These are phyloP conservation scores for Uromyces viciae-fabae DNA, from an alignment of 1,284 basidiomycete genomes.

Conservation along the genomic window DNA sequence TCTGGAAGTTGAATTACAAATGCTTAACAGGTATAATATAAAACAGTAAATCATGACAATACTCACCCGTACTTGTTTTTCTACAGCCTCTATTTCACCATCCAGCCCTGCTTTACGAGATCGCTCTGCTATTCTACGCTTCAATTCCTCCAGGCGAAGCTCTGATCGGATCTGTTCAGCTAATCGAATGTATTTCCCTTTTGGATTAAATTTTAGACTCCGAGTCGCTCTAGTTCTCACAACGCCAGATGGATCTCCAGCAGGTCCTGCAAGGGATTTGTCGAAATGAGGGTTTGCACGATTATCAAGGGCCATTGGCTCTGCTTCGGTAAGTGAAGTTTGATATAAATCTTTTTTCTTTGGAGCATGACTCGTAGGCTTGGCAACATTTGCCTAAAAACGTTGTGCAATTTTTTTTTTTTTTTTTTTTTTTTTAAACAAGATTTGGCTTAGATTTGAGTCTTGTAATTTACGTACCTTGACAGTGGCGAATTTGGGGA, in stretches of 20 bases:
- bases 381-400: conserved; percentile 63
- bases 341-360: conserved; percentile 31
- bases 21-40: conserved; percentile 43
- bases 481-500: conserved; percentile 91
- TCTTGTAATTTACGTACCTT: conserved; percentile 60
- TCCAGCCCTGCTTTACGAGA: conserved; percentile 89
- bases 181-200: conserved; percentile 81
- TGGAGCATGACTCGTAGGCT: conserved; percentile 54
- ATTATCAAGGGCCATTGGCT: conserved; percentile 13
- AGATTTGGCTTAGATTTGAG: not conserved
- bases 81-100: conserved; percentile 81
- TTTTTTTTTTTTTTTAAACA: not conserved
- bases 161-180: conserved; percentile 81
- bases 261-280: conserved; percentile 55
- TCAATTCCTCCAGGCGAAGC: conserved; percentile 78
- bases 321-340: conserved; percentile 36
- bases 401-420: not conserved
- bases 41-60: conserved; percentile 4
- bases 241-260: conserved; percentile 58
- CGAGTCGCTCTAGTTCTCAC: conserved; percentile 68
- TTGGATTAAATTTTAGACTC: conserved; percentile 76
- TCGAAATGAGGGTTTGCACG: conserved; percentile 67
- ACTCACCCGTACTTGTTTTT: conserved; percentile 75
- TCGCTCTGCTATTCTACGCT: conserved; percentile 84
- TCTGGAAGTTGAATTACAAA: conserved; percentile 56